A percentile compares a stretch with the other conserved stretches of the same genome.
Conservation (phyloP, 2,329 filamentous ascomycete species). For the Xylaria sp. region DNA sequence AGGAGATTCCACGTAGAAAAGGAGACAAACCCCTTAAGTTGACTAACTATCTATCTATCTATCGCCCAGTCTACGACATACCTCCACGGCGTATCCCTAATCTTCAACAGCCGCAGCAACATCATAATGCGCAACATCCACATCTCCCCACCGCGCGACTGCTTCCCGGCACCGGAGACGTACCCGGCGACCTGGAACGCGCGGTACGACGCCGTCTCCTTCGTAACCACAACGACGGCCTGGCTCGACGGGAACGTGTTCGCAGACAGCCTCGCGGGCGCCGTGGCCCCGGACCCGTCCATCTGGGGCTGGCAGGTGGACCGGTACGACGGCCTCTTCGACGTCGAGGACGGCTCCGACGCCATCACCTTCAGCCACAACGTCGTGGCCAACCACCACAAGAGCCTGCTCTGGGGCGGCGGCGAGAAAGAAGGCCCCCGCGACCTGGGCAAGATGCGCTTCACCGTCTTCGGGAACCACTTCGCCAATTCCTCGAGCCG, state of each 20-base stretch:
- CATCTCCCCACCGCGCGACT: conserved; percentile 38
- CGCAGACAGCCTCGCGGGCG: conserved; percentile 23
- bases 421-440: conserved; percentile 40
- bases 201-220: conserved; percentile 39
- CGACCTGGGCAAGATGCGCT: conserved; percentile 40
- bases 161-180: conserved; percentile 39
- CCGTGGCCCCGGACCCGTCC: conserved; percentile 35
- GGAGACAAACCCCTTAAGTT: background rate
- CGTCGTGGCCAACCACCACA: conserved; percentile 41
- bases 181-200: conserved; percentile 41
- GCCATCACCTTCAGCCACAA: conserved; percentile 42
- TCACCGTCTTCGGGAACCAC: conserved; percentile 40
- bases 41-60: background rate
- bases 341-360: conserved; percentile 42
- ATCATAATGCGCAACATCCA: conserved; percentile 40
- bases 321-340: conserved; percentile 40
- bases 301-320: conserved; percentile 41
- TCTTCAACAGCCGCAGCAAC: conserved; percentile 39
- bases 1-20: background rate
- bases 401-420: conserved; percentile 42
- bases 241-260: conserved; percentile 42
- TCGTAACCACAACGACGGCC: conserved; percentile 36
- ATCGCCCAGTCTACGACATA: conserved; percentile 24
- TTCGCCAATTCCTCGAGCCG: conserved; percentile 39
- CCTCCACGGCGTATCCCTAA: conserved; percentile 38